phyloP scores from a whole-genome alignment of 768 basidiomycete species.

The Hirschioporus abietinus region DNA sequence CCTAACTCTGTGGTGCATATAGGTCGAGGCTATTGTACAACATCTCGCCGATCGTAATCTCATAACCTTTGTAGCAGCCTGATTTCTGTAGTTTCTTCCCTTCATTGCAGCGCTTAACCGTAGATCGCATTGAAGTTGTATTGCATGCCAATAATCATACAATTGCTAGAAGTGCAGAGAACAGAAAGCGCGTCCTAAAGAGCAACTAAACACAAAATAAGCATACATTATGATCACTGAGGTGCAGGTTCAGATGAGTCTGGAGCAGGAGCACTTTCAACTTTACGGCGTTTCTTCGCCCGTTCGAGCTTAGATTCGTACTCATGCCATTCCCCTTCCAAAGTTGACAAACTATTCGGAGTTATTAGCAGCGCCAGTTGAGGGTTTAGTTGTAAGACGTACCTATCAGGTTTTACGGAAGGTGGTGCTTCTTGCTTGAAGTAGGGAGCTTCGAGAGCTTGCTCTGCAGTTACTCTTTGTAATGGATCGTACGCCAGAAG shows the following conservation, averaged over 20 bases:
- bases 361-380: slow-evolving; percentile 8
- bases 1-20: slow-evolving; percentile 9
- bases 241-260: background rate
- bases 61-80: slow-evolving; percentile 33
- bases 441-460: slow-evolving; percentile 80
- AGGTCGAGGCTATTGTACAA: slow-evolving; percentile 89
- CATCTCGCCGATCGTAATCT: slow-evolving; percentile 69
- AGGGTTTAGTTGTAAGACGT: slow-evolving; percentile 26
- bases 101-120: background rate
- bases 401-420: slow-evolving; percentile 76
- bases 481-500: slow-evolving; percentile 79
- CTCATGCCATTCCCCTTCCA: slow-evolving; percentile 98
- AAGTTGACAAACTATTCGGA: slow-evolving; percentile 54
- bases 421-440: slow-evolving; percentile 77
- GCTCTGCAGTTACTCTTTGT: slow-evolving; percentile 66
- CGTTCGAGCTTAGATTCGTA: slow-evolving; percentile 91
- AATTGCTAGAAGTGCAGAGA: slow-evolving; percentile 4
- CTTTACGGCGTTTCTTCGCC: slow-evolving; percentile 71
- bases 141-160: slow-evolving; percentile 5
- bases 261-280: slow-evolving; percentile 34
- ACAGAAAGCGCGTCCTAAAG: background rate
- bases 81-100: background rate
- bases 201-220: background rate
- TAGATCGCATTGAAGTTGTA: background rate
- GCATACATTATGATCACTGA: slow-evolving; percentile 1